Evolutionary conservation across 1,284 basidiomycete species (phyloP).

Genomic region (Afroboletus lepidellus): DNA sequence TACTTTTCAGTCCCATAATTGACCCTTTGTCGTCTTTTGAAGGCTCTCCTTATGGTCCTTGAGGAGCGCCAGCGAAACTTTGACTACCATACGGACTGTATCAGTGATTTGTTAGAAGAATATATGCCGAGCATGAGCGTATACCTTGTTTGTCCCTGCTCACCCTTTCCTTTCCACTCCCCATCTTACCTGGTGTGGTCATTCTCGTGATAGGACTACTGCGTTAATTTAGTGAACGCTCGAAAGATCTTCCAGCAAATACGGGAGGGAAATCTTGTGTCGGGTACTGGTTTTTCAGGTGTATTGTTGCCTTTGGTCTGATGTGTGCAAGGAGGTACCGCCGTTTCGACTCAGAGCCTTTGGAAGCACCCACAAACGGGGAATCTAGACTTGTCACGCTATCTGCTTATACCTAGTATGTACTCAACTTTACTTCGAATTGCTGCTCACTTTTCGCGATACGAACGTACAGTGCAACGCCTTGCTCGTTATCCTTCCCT

Average conservation of each 20-base stretch:
- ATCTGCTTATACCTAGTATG: slow-evolving; percentile 87
- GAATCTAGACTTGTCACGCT: slow-evolving; percentile 87
- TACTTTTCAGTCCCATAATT: too few relatives aligned
- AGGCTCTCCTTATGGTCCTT: slow-evolving; percentile 81
- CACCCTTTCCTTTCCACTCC: neutral
- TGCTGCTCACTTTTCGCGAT: neutral
- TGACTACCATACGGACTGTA: slow-evolving; percentile 83
- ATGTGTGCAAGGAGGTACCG: neutral
- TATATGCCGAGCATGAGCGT: slow-evolving; percentile 77
- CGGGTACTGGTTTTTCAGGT: slow-evolving; percentile 78
- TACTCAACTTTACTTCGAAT: slow-evolving; percentile 11
- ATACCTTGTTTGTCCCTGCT: slow-evolving; percentile 60
- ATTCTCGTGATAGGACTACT: slow-evolving; percentile 68
- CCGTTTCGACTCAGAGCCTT: slow-evolving; percentile 45
- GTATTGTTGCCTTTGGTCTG: slow-evolving; percentile 9
- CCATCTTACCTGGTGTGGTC: neutral
- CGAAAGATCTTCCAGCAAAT: slow-evolving; percentile 78
- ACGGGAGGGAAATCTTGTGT: slow-evolving; percentile 62
- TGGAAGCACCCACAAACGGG: slow-evolving; percentile 75
- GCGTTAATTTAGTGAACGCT: slow-evolving; percentile 84
- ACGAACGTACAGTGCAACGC: slow-evolving; percentile 77
- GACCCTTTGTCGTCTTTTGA: neutral
- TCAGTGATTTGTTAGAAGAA: slow-evolving; percentile 81
- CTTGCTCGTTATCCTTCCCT: slow-evolving; percentile 90
- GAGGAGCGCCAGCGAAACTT: slow-evolving; percentile 90